These are phyloP conservation scores for Lantana camara DNA, from an alignment of 257 asterid species.

Conservation along the genomic window DNA sequence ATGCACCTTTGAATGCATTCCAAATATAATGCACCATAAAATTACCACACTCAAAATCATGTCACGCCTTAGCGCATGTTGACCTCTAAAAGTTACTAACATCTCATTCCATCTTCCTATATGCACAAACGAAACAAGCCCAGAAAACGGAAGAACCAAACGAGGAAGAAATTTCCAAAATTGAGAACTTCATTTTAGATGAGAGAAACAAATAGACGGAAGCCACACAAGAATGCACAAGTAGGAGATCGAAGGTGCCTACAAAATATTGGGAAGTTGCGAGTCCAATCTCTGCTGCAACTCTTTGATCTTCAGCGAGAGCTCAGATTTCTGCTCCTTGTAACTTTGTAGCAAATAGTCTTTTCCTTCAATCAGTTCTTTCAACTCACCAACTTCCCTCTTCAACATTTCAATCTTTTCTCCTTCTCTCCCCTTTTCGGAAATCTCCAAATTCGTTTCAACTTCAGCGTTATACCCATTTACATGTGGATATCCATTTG, in stretches of 20 bases:
- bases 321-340: constrained; percentile 85
- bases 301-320: constrained; percentile 72
- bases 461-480: constrained; percentile 58
- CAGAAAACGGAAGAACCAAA: constrained; percentile 4
- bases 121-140: constrained; percentile 31
- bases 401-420: constrained; percentile 74
- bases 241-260: constrained; percentile 38
- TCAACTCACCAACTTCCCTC: constrained; percentile 70
- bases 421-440: constrained; percentile 53
- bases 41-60: constrained; percentile 32
- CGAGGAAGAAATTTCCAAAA: constrained; percentile 30
- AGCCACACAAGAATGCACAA: constrained; percentile 58
- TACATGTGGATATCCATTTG: constrained; percentile 53
- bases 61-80: constrained; percentile 7
- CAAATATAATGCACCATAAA: constrained; percentile 9
- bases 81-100: constrained; percentile 29
- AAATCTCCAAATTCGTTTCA: constrained; percentile 38
- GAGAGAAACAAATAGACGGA: constrained; percentile 12
- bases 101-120: constrained; percentile 28
- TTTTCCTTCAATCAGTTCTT: constrained; percentile 80
- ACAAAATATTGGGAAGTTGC: constrained; percentile 82
- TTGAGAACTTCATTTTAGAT: constrained; percentile 39
- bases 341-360: constrained; percentile 83
- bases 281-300: constrained; percentile 84
- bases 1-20: background rate